A percentile compares a stretch with the other conserved stretches of the same genome.
These are phyloP conservation scores for Botrytis galanthina DNA, from an alignment of 2,329 filamentous ascomycete genomes.

Conservation along the genomic window DNA sequence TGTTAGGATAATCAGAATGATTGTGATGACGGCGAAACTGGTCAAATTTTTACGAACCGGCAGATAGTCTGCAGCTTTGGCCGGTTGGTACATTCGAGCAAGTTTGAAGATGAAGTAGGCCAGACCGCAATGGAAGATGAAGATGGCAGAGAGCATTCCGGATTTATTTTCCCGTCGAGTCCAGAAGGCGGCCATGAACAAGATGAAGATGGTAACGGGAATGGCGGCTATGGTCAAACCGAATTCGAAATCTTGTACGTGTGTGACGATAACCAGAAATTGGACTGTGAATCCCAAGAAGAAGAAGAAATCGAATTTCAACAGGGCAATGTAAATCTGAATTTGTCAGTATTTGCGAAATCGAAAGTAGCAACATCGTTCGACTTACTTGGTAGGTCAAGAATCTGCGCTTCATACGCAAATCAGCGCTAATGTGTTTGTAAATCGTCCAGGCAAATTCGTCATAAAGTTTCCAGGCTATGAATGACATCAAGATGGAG, in stretches of 20 bases:
- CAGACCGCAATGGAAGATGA: constrained; percentile 83
- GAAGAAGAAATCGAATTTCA: constrained; percentile 99
- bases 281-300: constrained; percentile 98
- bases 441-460: constrained; percentile 99
- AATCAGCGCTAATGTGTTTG: constrained; percentile 96
- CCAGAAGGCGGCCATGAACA: constrained; percentile 80
- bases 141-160: constrained; percentile 76
- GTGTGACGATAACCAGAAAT: constrained; percentile 87
- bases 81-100: constrained; percentile 82
- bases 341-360: constrained; percentile 21
- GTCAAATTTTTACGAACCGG: constrained; percentile 84
- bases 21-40: constrained; percentile 90
- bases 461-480: constrained; percentile 94
- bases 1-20: constrained; percentile 82
- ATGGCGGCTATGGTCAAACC: constrained; percentile 85
- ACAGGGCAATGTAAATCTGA: constrained; percentile 92
- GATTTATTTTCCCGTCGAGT: constrained; percentile 76
- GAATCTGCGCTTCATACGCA: constrained; percentile 95
- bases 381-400: constrained; percentile 83
- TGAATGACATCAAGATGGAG: constrained; percentile 69
- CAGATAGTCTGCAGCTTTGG: constrained; percentile 59
- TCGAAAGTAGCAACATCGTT: neutral
- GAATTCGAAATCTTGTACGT: constrained; percentile 69
- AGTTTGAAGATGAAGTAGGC: constrained; percentile 99
- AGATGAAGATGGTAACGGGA: constrained; percentile 84